Evolutionary conservation across 139 green algal species (phyloP).

Genomic region (Tetraselmis chui): DNA sequence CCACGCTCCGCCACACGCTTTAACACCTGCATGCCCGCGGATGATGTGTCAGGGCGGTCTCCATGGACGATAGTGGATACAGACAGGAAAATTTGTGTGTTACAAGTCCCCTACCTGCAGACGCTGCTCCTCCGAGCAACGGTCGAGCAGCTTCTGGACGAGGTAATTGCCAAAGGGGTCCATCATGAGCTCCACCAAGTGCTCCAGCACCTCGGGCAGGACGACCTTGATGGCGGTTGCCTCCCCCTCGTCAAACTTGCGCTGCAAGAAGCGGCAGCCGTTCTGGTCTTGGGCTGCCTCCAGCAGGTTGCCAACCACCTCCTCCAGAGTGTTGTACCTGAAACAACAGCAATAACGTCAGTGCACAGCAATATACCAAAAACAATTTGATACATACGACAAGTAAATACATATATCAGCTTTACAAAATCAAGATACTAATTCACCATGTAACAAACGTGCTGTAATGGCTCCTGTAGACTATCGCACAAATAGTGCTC

Average conservation of each 20-base stretch:
- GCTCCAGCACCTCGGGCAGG: constrained; percentile 64
- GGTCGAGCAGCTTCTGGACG: constrained; percentile 96
- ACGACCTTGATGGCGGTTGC: constrained; percentile 63
- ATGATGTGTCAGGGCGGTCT: no score
- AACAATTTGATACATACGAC: no score
- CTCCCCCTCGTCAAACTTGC: constrained; percentile 95
- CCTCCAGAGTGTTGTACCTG: constrained; percentile 58
- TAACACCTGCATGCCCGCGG: constrained; percentile 67
- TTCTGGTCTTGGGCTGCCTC: constrained; percentile 92
- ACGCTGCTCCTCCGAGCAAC: constrained; percentile 87
- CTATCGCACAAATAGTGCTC: no score
- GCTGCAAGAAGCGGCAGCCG: constrained; percentile 72
- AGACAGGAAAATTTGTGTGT: no score
- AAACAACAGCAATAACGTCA: constrained; percentile 26
- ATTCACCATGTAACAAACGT: no score
- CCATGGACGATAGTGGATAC: no score
- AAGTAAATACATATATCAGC: no score
- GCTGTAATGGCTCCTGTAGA: no score
- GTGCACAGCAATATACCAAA: constrained; percentile 47
- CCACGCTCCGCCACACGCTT: constrained; percentile 60
- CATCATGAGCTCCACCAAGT: constrained; percentile 90
- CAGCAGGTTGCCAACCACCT: constrained; percentile 79
- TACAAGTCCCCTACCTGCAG: constrained; percentile 40
- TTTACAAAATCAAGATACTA: no score
- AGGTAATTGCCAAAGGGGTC: constrained; percentile 99